Evolutionary conservation across 2,329 filamentous ascomycete genomes (phyloP), one percentile per base, ranked within the genome.

Genomic region (Acephala macrosclerotiorum): DNA sequence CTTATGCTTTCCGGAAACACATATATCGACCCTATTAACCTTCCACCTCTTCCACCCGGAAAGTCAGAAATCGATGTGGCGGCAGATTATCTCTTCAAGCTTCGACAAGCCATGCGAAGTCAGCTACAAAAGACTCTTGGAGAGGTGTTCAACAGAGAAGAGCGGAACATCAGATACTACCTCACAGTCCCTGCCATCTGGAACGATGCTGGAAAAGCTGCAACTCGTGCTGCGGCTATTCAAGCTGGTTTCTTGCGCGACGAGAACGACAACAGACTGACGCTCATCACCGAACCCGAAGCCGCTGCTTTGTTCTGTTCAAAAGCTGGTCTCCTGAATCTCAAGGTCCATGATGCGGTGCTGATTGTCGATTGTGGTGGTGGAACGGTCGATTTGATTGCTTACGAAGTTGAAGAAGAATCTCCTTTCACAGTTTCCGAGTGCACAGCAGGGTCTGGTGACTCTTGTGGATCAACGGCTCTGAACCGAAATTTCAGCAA

Each of bases 11-110:
- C 94, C 66, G 96, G 96, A 70, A 98, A 98, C 85, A 98, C 96
- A 53, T 98, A 98, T 80, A 98, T 98, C 77, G 96, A 98, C 79
- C 96, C 96, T 68, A 98, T 98, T 83, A 98, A 98, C 86, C 88
- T 99, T 72, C 96, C 96, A 57, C 96, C 96, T 70, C 91, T 98
- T 78, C 96, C 96, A 57, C 94, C 95, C 55, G 96, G 96, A 80
- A 98, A 98, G 84, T 97, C 95, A 29, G 96, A 98, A 81, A 97
- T 98, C 80, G 96, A 99, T 80, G 96, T 98, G 60, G 95, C 96
- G n/a, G 96, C 96, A 78, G 96, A 98, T 79, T 99, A 98, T 79
- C 91, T 99, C 58, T 98, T 97, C 86, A 97, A 98, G 82, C 87
- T 99, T 67, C 92, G 96, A 72, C 94, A 97, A 82, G 96, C 96